These are phyloP conservation scores for Ettlia oleoabundans DNA, from an alignment of 139 green algal genomes.

Conservation along the genomic window DNA sequence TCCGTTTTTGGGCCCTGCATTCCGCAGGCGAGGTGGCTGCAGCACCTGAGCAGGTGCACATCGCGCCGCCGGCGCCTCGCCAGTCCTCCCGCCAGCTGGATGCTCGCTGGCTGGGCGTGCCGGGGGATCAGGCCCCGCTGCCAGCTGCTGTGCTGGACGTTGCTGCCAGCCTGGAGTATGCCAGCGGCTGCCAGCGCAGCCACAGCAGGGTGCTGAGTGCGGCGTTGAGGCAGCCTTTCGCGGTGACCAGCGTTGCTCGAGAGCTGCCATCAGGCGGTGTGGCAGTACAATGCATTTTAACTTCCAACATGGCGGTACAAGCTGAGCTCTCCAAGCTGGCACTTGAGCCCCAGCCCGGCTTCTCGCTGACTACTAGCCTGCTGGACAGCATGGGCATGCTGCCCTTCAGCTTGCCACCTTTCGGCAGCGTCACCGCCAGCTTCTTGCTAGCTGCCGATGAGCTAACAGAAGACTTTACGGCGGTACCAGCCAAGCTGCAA, in stretches of 20 bases:
- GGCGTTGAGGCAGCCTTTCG: constrained; percentile 43
- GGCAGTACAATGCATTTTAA: constrained; percentile 42
- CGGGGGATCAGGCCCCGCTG: background rate
- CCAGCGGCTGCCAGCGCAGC: constrained; percentile 48
- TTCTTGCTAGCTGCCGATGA: constrained; percentile 30
- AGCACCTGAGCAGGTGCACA: constrained; percentile 22
- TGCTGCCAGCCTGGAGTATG: constrained; percentile 51
- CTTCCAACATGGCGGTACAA: constrained; percentile 35
- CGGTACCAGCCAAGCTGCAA: constrained; percentile 27
- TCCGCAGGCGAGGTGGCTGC: constrained; percentile 25
- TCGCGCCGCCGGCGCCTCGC: constrained; percentile 6
- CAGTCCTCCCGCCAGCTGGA: constrained; percentile 1
- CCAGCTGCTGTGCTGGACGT: constrained; percentile 35
- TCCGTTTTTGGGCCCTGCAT: background rate
- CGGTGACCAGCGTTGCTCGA: constrained; percentile 7
- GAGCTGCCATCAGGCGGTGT: constrained; percentile 20
- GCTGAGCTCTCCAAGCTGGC: constrained; percentile 1
- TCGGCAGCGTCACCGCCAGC: constrained; percentile 13
- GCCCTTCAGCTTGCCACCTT: constrained; percentile 13
- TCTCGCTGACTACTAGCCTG: constrained; percentile 12
- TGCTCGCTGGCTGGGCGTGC: background rate
- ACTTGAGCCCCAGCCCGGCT: constrained; percentile 38
- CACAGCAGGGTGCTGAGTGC: constrained; percentile 41
- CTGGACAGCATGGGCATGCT: constrained; percentile 21
- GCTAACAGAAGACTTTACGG: background rate